Percentiles rank a stretch among this genome's conserved stretches.
These are phyloP conservation scores for Petunia secreta DNA, from an alignment of 257 asterid genomes.

Conservation along the genomic window DNA sequence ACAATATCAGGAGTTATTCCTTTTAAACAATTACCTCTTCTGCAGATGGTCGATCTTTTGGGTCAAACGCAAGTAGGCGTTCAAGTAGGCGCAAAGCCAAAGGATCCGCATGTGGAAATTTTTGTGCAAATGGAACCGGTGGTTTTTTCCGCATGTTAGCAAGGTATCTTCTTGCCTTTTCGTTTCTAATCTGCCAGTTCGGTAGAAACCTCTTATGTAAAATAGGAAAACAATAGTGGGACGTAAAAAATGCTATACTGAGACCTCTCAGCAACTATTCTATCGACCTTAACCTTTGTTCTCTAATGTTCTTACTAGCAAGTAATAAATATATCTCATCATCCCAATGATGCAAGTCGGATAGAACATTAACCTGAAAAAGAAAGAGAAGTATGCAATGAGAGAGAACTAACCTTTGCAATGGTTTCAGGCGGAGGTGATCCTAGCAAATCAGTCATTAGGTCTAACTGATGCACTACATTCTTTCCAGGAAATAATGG, in stretches of 20 bases:
- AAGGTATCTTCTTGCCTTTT: conserved; percentile 95
- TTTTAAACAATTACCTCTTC: conserved; percentile 61
- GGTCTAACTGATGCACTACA: conserved; percentile 89
- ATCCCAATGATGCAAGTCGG: neutral
- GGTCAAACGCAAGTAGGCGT: conserved; percentile 87
- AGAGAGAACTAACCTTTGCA: conserved; percentile 68
- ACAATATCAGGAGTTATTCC: neutral
- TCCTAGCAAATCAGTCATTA: conserved; percentile 93
- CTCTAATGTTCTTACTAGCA: neutral
- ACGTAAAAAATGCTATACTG: neutral
- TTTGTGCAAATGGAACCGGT: conserved; percentile 75
- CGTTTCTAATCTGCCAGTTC: conserved; percentile 91
- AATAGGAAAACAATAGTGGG: neutral
- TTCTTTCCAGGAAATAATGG: conserved; percentile 96
- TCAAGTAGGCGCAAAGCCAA: conserved; percentile 78
- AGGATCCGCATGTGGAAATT: conserved; percentile 76
- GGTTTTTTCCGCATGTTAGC: conserved; percentile 82
- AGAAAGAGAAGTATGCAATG: conserved; percentile 5
- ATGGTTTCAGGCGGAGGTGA: conserved; percentile 87
- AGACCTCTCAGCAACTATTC: neutral
- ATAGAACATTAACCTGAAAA: neutral
- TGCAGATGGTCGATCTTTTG: conserved; percentile 92
- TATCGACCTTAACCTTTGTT: neutral
- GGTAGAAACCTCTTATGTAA: conserved; percentile 31
- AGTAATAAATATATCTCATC: neutral